Conservation (phyloP, 257 asterid species). For the Verbena officinalis region DNA sequence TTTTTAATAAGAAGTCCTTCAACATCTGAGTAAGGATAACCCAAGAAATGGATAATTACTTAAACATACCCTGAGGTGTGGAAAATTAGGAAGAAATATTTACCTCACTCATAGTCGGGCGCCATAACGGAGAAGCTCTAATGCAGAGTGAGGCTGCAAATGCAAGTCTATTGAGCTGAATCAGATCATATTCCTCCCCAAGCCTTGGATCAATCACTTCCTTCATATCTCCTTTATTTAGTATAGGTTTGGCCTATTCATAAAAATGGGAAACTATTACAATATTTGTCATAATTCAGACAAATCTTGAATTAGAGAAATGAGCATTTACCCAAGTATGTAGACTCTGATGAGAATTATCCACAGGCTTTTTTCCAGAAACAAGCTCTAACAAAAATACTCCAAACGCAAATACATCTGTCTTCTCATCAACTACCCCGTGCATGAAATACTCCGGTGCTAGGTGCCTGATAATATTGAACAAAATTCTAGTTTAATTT, state of each 20-base stretch:
- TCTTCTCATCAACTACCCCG: conserved; percentile 95
- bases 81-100: not conserved
- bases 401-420: conserved; percentile 96
- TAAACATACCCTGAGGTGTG: too few relatives aligned
- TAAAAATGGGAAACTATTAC: not conserved
- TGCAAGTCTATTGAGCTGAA: conserved; percentile 66
- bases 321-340: conserved; percentile 80
- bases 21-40: conserved; percentile 17
- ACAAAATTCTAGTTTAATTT: not conserved
- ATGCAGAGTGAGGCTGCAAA: conserved; percentile 90
- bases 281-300: not conserved
- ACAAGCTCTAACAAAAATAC: conserved; percentile 82
- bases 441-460: conserved; percentile 99
- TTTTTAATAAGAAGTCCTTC: conserved; percentile 20
- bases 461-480: conserved; percentile 57
- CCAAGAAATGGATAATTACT: too few relatives aligned
- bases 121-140: conserved; percentile 84
- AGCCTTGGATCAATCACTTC: conserved; percentile 79
- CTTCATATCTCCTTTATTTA: conserved; percentile 59
- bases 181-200: conserved; percentile 52
- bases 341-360: conserved; percentile 85
- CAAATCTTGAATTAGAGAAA: conserved; percentile 6
- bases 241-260: conserved; percentile 81
- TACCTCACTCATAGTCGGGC: conserved; percentile 95
- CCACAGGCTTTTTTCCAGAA: conserved; percentile 89